Percentiles rank a stretch among this genome's conserved stretches.
Conservation (phyloP, 805 yeast genomes). For the Sugiyamaella lignohabitans region DNA sequence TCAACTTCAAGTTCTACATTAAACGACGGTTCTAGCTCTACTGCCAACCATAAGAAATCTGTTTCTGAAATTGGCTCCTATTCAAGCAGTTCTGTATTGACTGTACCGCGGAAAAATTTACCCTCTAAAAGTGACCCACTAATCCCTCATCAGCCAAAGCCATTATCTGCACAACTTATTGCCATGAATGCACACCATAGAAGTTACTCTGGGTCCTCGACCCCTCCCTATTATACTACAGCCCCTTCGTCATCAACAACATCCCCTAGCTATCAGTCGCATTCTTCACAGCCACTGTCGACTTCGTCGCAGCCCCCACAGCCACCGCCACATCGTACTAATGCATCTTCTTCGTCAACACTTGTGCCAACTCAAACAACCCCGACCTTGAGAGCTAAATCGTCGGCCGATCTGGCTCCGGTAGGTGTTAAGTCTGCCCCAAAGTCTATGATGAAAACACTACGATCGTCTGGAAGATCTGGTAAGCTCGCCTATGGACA, state of each 20-base stretch:
- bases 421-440: constrained; percentile 6
- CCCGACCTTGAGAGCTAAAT: constrained; percentile 4
- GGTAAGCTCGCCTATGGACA: constrained; percentile 12
- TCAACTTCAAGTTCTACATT: constrained; percentile 2
- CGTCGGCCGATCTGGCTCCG: constrained; percentile 6
- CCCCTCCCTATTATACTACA: too few relatives aligned
- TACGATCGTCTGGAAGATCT: constrained; percentile 18
- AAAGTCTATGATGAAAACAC: constrained; percentile 20
- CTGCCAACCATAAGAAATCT: background rate
- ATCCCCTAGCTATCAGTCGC: background rate
- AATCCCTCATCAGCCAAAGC: background rate
- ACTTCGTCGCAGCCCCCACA: background rate
- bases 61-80: background rate
- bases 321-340: background rate
- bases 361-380: constrained; percentile 5
- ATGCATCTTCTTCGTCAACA: constrained; percentile 3
- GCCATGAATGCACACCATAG: background rate
- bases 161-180: background rate
- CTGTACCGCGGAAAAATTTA: constrained; percentile 3
- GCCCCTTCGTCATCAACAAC: background rate
- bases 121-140: constrained; percentile 6
- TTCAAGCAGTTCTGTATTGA: background rate
- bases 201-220: background rate
- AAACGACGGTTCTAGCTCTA: constrained; percentile 5
- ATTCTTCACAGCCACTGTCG: background rate